phyloP scores from a whole-genome alignment of 495 filamentous ascomycete genomes.

The Neurospora africana region DNA sequence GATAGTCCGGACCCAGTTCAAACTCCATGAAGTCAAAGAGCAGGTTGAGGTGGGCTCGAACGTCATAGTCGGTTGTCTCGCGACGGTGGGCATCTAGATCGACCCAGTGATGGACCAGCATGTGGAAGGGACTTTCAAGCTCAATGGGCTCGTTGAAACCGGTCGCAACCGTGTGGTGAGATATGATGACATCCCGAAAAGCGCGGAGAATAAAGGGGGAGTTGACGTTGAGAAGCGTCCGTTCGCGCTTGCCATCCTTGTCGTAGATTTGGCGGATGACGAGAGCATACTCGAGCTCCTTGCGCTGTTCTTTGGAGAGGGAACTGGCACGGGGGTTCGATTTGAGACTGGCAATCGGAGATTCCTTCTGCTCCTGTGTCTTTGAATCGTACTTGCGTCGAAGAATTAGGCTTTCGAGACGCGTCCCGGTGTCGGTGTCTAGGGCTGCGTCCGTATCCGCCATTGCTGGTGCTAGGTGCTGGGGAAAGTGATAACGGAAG shows the following conservation, averaged over 20 bases:
- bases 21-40: conserved; percentile 26
- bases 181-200: conserved; percentile 21
- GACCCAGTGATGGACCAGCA: conserved; percentile 24
- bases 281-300: conserved; percentile 20
- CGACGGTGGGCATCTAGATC: conserved; percentile 19
- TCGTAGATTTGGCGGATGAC: conserved; percentile 21
- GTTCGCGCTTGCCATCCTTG: conserved; percentile 8
- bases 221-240: conserved; percentile 30
- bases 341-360: background rate
- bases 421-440: too few species aligned
- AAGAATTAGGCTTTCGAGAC: background rate
- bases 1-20: conserved; percentile 18
- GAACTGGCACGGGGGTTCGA: too few species aligned
- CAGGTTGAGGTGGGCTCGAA: conserved; percentile 22
- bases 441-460: too few species aligned
- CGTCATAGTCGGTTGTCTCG: conserved; percentile 16
- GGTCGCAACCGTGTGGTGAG: conserved; percentile 27
- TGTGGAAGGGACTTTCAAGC: conserved; percentile 17
- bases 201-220: conserved; percentile 31
- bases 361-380: conserved; percentile 4
- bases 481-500: too few species aligned
- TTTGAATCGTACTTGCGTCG: background rate
- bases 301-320: background rate
- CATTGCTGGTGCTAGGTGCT: too few species aligned
- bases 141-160: conserved; percentile 22